phyloP scores from a whole-genome alignment of 2,329 filamentous ascomycete genomes.

The Cadophora malorum region DNA sequence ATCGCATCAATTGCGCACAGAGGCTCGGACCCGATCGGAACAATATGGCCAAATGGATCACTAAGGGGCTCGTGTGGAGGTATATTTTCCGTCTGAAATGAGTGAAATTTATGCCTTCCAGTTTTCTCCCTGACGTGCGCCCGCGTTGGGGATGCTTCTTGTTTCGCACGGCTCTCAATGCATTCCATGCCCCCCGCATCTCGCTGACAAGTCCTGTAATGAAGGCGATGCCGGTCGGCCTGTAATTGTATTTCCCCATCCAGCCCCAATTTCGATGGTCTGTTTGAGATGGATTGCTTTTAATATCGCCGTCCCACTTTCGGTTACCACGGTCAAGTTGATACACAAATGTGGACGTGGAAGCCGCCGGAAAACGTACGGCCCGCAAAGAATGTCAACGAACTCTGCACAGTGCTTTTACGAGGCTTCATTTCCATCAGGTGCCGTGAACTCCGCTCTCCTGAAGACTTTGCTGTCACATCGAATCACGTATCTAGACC shows the following conservation, averaged over 20 bases:
- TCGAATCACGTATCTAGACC: neutral
- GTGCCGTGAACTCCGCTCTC: conserved; percentile 4
- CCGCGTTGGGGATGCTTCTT: neutral
- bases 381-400: neutral
- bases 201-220: conserved; percentile 10
- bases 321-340: conserved; percentile 16
- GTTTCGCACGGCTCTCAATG: conserved; percentile 21
- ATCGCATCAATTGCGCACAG: conserved; percentile 37
- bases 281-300: conserved; percentile 28
- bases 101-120: conserved; percentile 37
- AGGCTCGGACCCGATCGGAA: conserved; percentile 30
- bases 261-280: conserved; percentile 19
- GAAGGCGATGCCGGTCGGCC: conserved; percentile 1
- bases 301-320: conserved; percentile 32
- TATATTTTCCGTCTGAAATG: conserved; percentile 42
- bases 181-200: conserved; percentile 22
- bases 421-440: conserved; percentile 31
- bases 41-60: conserved; percentile 28
- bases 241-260: conserved; percentile 10
- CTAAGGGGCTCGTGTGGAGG: conserved; percentile 35
- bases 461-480: conserved; percentile 4
- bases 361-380: conserved; percentile 15
- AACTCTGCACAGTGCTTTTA: conserved; percentile 19
- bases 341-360: conserved; percentile 22
- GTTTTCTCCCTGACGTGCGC: neutral